Evolutionary conservation across 148 eudicot genomes (phyloP), one percentile per base, ranked within the genome.

Genomic region (Chenopodium suecicum): DNA sequence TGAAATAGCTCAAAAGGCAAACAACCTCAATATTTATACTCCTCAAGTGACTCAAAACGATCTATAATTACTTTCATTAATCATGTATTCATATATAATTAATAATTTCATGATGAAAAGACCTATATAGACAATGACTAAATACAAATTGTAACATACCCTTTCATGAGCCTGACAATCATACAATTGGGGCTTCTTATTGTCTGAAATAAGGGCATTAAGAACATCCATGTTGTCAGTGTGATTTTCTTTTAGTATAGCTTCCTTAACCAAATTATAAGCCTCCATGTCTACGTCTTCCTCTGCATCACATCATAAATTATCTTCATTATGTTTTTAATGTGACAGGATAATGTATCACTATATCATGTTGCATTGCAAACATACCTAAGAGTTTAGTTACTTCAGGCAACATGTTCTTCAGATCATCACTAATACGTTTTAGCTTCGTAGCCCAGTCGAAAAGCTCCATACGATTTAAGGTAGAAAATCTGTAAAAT

Each of bases 211-310:
- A 12, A 91, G 46, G 2, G 76, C 74, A 72, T 41, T 85, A 66
- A 91, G 88, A 12, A 87, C 83, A 32, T 86, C 76, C 86, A 91
- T 81, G 85, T 86, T 89, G 82, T 91, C 92, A 7, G 78, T 78
- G 50, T 87, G 90, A 52, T 75, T 73, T 58, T 63, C 73, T 4
- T 87, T 77, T 22, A 84, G 81, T 67, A 87, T 44, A 20, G 32
- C 3, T 16, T 56, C 31, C 16, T 29, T 52, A 17, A 88, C 69
- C 66, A 73, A 22, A 29, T 81, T 81, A 3, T 83, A 86, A 48
- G 81, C 81, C 54, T 87, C 90, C 6, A 17, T 29, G 34, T 81
- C 79, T 73, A 76, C 80, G 74, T 78, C 84, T 22, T 75, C 87
- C 4, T 80, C 91, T 90, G 84, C 81, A 83, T 19, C 14, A 70